These are phyloP conservation scores for Diaporthe ilicicola DNA, from an alignment of 2,329 filamentous ascomycete genomes.

Conservation along the genomic window DNA sequence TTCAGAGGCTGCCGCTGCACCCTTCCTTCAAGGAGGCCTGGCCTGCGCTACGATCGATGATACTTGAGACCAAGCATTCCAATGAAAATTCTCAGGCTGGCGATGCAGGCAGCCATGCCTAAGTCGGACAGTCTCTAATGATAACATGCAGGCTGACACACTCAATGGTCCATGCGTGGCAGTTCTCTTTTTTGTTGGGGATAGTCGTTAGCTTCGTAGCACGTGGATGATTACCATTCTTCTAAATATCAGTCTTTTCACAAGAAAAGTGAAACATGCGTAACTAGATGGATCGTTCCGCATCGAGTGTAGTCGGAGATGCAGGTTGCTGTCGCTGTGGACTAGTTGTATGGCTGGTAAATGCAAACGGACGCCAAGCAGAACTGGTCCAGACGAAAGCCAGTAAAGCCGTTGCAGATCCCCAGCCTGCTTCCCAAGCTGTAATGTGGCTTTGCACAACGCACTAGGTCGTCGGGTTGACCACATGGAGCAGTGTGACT, in stretches of 20 bases:
- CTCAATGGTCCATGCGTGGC: too few relatives aligned
- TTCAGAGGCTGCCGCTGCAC: background rate
- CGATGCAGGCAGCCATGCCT: too few relatives aligned
- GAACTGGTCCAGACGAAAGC: background rate
- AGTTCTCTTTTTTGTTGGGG: too few relatives aligned
- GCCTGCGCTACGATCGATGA: background rate
- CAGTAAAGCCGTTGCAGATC: background rate
- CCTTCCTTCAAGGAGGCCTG: slow-evolving; percentile 11
- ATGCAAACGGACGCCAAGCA: background rate
- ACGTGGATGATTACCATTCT: too few relatives aligned
- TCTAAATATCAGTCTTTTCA: too few relatives aligned
- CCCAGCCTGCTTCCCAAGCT: background rate
- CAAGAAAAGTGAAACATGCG: too few relatives aligned
- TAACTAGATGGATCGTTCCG: too few relatives aligned
- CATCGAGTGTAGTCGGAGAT: background rate
- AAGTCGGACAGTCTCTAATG: background rate
- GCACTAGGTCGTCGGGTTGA: background rate
- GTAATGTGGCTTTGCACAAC: background rate
- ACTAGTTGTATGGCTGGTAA: background rate
- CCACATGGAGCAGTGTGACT: background rate
- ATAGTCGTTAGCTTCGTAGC: too few relatives aligned
- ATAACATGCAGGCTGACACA: too few relatives aligned
- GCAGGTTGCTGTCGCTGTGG: background rate
- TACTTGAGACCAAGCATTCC: background rate
- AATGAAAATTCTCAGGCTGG: too few relatives aligned